phyloP scores from a whole-genome alignment of 2,329 filamentous ascomycete species.

The Phyllosticta citriasiana region DNA sequence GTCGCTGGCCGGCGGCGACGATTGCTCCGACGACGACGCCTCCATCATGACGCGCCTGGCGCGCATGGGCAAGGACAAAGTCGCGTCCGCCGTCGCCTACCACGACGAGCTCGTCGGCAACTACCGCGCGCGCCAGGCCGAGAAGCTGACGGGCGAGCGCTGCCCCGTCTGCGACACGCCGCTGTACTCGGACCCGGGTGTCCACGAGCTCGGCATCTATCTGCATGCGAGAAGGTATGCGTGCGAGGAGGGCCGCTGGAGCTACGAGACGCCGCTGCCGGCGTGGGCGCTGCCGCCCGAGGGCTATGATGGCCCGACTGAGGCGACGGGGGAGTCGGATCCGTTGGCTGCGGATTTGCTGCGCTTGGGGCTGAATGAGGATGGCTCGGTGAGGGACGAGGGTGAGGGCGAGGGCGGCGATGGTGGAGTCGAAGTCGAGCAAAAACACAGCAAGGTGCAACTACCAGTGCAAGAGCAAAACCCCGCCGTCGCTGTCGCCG shows the following conservation, averaged over 20 bases:
- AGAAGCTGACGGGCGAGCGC: constrained; percentile 79
- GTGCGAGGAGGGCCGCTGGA: constrained; percentile 73
- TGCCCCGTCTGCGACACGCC: constrained; percentile 79
- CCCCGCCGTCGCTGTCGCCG: background rate
- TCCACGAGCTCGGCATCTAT: constrained; percentile 86
- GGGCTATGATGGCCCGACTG: constrained; percentile 60
- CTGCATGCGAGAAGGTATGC: constrained; percentile 87
- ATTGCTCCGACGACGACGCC: constrained; percentile 64
- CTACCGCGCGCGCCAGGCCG: constrained; percentile 83
- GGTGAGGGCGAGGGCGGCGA: background rate
- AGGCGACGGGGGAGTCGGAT: constrained; percentile 45
- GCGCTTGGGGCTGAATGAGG: constrained; percentile 21
- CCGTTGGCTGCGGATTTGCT: constrained; percentile 34
- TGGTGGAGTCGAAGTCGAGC: background rate
- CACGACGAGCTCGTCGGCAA: constrained; percentile 87
- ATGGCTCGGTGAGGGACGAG: constrained; percentile 1
- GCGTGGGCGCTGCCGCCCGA: constrained; percentile 76
- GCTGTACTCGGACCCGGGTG: constrained; percentile 84
- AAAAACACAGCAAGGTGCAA: background rate
- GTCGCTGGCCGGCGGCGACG: constrained; percentile 61
- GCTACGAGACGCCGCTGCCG: constrained; percentile 75
- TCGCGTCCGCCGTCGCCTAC: constrained; percentile 83
- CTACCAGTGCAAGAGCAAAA: background rate
- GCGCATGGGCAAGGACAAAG: constrained; percentile 88
- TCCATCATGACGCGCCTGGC: constrained; percentile 79